phyloP scores from a whole-genome alignment of 805 yeast genomes.

The Zygoascus bituminiphila region DNA sequence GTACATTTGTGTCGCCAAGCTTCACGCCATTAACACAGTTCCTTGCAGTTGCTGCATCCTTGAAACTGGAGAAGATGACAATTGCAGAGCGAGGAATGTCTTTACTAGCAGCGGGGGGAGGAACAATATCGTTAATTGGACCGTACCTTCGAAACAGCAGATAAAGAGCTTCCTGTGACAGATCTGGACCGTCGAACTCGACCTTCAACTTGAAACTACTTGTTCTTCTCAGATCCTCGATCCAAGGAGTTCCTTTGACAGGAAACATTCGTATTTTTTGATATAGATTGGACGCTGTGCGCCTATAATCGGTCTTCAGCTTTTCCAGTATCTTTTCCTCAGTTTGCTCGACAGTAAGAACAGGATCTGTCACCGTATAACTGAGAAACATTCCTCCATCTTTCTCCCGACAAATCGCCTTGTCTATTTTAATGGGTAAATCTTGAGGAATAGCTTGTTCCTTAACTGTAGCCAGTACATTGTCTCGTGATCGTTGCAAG shows the following conservation, averaged over 20 bases:
- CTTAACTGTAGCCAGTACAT: constrained; percentile 12
- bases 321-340: constrained; percentile 37
- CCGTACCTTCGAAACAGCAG: constrained; percentile 84
- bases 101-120: constrained; percentile 39
- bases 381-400: constrained; percentile 95
- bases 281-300: constrained; percentile 31
- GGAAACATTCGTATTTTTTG: constrained; percentile 50
- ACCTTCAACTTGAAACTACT: constrained; percentile 61
- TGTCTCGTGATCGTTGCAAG: constrained; percentile 3
- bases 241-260: constrained; percentile 93
- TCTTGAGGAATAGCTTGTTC: constrained; percentile 20
- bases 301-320: constrained; percentile 24
- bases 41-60: constrained; percentile 77
- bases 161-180: constrained; percentile 76
- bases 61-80: constrained; percentile 46
- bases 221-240: constrained; percentile 78
- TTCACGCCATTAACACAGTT: constrained; percentile 81
- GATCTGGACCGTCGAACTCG: constrained; percentile 64
- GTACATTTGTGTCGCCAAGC: constrained; percentile 52
- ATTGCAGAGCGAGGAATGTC: constrained; percentile 43
- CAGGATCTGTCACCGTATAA: constrained; percentile 49
- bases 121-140: constrained; percentile 61
- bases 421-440: constrained; percentile 38
- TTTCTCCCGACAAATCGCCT: constrained; percentile 59
- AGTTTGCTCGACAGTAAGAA: constrained; percentile 7